Evolutionary conservation across 345 rosid genomes (phyloP).

Genomic region (Aegle marmelos): DNA sequence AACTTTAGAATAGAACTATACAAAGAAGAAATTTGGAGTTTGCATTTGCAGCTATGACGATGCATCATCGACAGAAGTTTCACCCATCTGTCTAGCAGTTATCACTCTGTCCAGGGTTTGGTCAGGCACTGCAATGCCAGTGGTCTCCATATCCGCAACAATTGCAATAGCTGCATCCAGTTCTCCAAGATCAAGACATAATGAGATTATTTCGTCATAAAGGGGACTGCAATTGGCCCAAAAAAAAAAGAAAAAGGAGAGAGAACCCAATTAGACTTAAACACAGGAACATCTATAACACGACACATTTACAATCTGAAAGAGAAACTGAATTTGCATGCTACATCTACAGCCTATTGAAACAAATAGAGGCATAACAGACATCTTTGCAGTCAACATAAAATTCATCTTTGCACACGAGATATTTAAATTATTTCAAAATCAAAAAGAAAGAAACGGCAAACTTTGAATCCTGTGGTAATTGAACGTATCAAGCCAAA

Average conservation of each 20-base stretch:
- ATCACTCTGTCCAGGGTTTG: conserved; percentile 75
- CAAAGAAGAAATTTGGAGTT: background rate
- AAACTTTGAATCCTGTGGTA: too few relatives aligned
- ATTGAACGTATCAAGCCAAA: too few relatives aligned
- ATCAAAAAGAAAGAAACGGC: too few relatives aligned
- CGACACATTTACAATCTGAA: too few relatives aligned
- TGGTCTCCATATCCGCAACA: conserved; percentile 81
- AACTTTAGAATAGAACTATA: background rate
- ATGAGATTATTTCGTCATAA: conserved; percentile 74
- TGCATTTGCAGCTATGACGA: conserved; percentile 14
- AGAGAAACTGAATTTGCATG: too few relatives aligned
- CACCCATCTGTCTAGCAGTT: conserved; percentile 57
- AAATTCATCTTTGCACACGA: too few relatives aligned
- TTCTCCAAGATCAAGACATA: conserved; percentile 85
- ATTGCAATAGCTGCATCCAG: conserved; percentile 88
- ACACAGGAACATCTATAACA: background rate
- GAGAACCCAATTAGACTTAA: background rate
- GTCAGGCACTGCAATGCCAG: conserved; percentile 65
- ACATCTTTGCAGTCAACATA: background rate
- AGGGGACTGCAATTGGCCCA: conserved; percentile 64
- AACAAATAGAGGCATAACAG: background rate
- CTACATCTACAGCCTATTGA: background rate
- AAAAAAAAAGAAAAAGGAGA: background rate
- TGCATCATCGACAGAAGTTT: conserved; percentile 23
- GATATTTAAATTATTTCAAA: too few relatives aligned